Conservation (phyloP, 2,329 filamentous ascomycete species). For the Ambrosiella beaveri region DNA sequence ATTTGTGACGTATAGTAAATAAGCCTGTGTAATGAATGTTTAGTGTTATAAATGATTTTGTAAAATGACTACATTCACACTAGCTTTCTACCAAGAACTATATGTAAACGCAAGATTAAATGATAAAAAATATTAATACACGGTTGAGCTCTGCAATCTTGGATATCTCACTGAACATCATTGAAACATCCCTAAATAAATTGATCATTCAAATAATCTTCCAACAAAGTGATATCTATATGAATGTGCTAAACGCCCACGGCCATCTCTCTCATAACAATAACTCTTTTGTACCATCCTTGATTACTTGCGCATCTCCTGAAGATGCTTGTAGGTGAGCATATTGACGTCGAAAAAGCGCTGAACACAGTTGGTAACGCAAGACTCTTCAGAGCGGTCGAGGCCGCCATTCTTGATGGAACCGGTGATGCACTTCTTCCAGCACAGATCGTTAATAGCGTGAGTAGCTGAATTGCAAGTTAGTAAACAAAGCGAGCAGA, state of each 20-base stretch:
- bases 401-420: constrained; percentile 55
- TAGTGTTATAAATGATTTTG: no score
- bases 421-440: constrained; percentile 78
- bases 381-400: constrained; percentile 62
- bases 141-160: background rate
- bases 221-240: background rate
- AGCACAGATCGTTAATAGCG: constrained; percentile 58
- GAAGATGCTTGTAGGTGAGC: constrained; percentile 69
- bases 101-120: background rate
- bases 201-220: background rate
- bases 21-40: no score
- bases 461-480: constrained; percentile 29
- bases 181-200: background rate
- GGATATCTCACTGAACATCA: background rate
- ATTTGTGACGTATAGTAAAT: no score
- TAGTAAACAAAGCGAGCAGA: background rate
- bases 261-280: background rate
- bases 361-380: constrained; percentile 84
- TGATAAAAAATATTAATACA: background rate
- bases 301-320: constrained; percentile 31
- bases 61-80: no score
- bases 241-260: no score
- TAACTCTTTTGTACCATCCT: background rate
- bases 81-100: no score
- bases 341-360: constrained; percentile 81